These are phyloP conservation scores for Ceratobasidium theobromae DNA, from an alignment of 1,284 basidiomycete species.

Conservation along the genomic window DNA sequence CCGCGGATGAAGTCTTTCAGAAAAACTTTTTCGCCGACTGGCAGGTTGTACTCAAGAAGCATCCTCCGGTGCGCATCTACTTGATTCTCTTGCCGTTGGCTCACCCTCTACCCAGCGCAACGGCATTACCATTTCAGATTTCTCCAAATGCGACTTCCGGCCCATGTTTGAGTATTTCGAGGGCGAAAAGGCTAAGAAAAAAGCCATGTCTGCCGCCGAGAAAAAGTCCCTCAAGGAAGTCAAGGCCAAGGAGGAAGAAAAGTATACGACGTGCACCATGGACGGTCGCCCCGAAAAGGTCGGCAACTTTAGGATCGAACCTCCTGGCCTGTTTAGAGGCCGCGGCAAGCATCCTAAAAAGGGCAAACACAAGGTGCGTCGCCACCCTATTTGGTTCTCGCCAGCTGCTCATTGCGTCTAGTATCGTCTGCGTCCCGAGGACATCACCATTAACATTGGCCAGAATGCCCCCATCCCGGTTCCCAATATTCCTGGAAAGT, in stretches of 20 bases:
- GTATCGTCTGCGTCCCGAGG: conserved; percentile 86
- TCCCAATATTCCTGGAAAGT: conserved; percentile 86
- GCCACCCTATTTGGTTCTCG: conserved; percentile 14
- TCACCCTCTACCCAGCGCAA: conserved; percentile 32
- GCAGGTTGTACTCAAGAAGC: conserved; percentile 70
- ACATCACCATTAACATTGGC: conserved; percentile 93
- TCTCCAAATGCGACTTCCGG: conserved; percentile 89
- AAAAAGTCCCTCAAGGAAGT: conserved; percentile 87
- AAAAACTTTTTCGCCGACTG: conserved; percentile 97
- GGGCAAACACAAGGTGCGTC: conserved; percentile 84
- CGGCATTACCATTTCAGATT: conserved; percentile 73
- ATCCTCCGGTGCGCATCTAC: conserved; percentile 75
- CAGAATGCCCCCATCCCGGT: conserved; percentile 68
- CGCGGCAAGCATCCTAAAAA: conserved; percentile 99
- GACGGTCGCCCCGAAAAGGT: conserved; percentile 98
- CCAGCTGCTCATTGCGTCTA: conserved; percentile 42
- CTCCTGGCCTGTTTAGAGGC: conserved; percentile 94
- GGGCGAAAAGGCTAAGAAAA: conserved; percentile 89
- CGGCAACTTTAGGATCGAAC: conserved; percentile 98
- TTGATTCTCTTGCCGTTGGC: neutral
- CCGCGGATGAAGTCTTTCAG: conserved; percentile 85
- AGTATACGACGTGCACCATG: conserved; percentile 82
- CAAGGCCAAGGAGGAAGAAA: conserved; percentile 81
- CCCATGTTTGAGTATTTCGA: conserved; percentile 96
- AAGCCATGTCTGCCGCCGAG: conserved; percentile 78